Conservation (phyloP, 2,329 filamentous ascomycete genomes). For the Neofusicoccum sp. region DNA sequence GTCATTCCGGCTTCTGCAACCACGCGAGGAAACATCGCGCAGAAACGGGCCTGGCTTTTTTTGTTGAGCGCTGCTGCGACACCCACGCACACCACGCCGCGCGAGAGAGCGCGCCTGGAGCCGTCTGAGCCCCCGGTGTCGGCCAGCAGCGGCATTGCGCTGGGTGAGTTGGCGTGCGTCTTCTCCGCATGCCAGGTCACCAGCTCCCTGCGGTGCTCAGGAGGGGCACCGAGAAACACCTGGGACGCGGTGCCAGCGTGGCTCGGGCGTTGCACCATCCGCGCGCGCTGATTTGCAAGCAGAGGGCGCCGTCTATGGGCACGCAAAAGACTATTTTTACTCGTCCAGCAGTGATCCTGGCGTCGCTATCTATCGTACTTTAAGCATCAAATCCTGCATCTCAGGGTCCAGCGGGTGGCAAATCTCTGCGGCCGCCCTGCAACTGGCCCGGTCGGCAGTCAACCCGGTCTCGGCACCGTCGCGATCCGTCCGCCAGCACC, state of each 20-base stretch:
- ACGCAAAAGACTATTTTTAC: conserved; percentile 10
- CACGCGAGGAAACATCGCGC: conserved; percentile 14
- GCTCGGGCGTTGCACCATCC: background rate
- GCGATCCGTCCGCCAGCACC: background rate
- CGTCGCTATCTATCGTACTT: conserved; percentile 13
- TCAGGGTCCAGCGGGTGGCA: conserved; percentile 17
- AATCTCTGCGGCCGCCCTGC: background rate
- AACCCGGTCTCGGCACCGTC: background rate
- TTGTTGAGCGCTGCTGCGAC: conserved; percentile 11
- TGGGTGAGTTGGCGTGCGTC: background rate
- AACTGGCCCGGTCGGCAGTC: background rate
- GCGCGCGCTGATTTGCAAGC: background rate
- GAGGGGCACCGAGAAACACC: background rate
- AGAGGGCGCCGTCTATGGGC: background rate
- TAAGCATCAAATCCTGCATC: conserved; percentile 15
- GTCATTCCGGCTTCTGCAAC: conserved; percentile 13
- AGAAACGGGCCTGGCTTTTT: conserved; percentile 5
- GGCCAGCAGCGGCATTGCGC: conserved; percentile 9
- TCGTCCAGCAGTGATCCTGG: background rate
- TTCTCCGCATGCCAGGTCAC: conserved; percentile 11
- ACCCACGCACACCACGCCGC: background rate
- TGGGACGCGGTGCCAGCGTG: background rate
- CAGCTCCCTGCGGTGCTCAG: conserved; percentile 6
- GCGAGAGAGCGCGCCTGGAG: background rate
- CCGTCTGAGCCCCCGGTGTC: conserved; percentile 6